Conservation (phyloP, 352 stramenopile genomes). For the Phytophthora agathidicida region DNA sequence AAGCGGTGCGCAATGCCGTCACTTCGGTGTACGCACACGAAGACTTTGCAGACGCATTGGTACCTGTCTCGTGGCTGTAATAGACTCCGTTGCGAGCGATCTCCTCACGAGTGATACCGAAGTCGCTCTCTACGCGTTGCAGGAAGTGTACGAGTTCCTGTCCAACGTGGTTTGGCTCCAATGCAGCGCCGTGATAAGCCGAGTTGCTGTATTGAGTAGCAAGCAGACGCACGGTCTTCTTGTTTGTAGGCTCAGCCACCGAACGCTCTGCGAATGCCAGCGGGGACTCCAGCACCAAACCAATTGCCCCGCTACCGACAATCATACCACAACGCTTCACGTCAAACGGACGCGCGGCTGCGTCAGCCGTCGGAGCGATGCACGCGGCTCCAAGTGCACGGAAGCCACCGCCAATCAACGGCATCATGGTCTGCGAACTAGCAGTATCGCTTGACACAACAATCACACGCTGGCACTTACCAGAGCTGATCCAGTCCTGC, state of each 20-base stretch:
- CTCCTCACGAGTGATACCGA: slow-evolving; percentile 91
- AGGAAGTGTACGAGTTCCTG: slow-evolving; percentile 93
- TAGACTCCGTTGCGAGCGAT: slow-evolving; percentile 95
- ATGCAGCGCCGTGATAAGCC: slow-evolving; percentile 94
- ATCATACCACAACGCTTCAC: slow-evolving; percentile 94
- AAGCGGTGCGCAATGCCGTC: slow-evolving; percentile 61
- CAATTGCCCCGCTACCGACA: slow-evolving; percentile 91
- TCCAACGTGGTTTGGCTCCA: slow-evolving; percentile 94
- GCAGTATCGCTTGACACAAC: slow-evolving; percentile 95
- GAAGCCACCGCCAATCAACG: slow-evolving; percentile 96
- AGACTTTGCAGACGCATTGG: slow-evolving; percentile 91
- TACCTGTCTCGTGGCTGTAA: slow-evolving; percentile 98
- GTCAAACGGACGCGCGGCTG: slow-evolving; percentile 94
- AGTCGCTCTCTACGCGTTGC: slow-evolving; percentile 84
- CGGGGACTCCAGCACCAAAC: slow-evolving; percentile 76
- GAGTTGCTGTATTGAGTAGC: slow-evolving; percentile 96
- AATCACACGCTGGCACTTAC: slow-evolving; percentile 93
- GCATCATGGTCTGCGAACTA: slow-evolving; percentile 90
- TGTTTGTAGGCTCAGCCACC: not conserved
- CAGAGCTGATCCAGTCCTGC: slow-evolving; percentile 94
- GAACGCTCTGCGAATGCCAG: slow-evolving; percentile 32
- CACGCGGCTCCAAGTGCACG: slow-evolving; percentile 93
- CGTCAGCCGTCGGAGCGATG: slow-evolving; percentile 72
- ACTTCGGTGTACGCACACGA: slow-evolving; percentile 96
- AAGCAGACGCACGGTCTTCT: slow-evolving; percentile 78